Percentiles rank a stretch among this genome's conserved stretches.
Evolutionary conservation across 352 stramenopile species (phyloP).

Genomic region (Pythium volutum): DNA sequence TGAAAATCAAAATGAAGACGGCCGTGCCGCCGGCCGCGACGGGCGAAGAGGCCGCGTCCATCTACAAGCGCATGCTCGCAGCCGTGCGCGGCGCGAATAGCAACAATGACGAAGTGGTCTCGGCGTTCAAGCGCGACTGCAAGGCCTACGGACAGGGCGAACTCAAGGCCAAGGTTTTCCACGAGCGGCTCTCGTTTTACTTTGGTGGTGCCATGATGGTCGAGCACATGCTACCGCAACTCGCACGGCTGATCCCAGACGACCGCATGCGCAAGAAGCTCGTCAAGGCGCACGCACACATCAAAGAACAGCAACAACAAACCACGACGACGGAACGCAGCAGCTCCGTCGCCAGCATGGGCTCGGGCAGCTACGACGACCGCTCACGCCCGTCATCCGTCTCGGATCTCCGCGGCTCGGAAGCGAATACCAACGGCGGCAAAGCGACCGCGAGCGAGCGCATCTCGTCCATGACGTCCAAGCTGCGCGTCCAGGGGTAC

Average conservation of each 20-base stretch:
- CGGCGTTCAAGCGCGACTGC: constrained; percentile 77
- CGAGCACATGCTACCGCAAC: constrained; percentile 75
- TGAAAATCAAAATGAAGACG: constrained; percentile 23
- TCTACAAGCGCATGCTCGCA: constrained; percentile 82
- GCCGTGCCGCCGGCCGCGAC: constrained; percentile 53
- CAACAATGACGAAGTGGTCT: constrained; percentile 66
- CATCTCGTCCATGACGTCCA: constrained; percentile 24
- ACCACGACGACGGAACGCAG: constrained; percentile 5
- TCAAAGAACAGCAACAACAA: constrained; percentile 14
- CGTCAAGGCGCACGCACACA: constrained; percentile 51
- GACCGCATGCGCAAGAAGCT: constrained; percentile 75
- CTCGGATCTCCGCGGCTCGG: constrained; percentile 22
- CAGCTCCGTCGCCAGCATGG: constrained; percentile 21
- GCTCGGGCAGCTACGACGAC: constrained; percentile 10
- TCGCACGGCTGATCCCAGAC: constrained; percentile 74
- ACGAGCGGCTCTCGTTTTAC: constrained; percentile 51
- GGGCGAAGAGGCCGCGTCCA: constrained; percentile 65
- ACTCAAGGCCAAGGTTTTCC: constrained; percentile 60
- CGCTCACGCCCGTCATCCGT: constrained; percentile 34
- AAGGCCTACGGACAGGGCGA: constrained; percentile 69
- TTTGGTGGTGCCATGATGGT: constrained; percentile 76
- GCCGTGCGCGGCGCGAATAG: constrained; percentile 70
- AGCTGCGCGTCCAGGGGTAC: constrained; percentile 40
- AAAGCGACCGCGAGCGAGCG: constrained; percentile 6
- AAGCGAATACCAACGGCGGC: not conserved